These are phyloP conservation scores for Fusarium sp. DNA, from an alignment of 2,329 filamentous ascomycete genomes.

Conservation along the genomic window DNA sequence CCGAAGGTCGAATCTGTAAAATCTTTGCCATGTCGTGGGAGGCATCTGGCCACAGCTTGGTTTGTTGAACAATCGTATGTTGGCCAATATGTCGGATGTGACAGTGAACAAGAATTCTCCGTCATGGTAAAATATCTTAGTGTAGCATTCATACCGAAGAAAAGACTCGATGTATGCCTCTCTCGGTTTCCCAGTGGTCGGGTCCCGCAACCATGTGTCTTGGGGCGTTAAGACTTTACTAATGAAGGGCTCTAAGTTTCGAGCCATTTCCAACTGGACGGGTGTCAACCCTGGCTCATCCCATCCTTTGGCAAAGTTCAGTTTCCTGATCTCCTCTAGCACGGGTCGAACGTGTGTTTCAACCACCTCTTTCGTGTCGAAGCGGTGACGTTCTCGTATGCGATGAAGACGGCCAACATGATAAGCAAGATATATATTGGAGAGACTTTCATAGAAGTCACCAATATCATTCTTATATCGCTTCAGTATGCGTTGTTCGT, in stretches of 20 bases:
- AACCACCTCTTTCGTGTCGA: background rate
- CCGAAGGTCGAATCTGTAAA: background rate
- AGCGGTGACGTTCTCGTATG: background rate
- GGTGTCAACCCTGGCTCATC: background rate
- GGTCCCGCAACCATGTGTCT: no score
- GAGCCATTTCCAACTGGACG: background rate
- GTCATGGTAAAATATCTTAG: background rate
- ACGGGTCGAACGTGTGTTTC: background rate
- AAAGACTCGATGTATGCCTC: background rate
- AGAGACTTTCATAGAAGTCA: background rate
- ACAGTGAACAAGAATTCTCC: background rate
- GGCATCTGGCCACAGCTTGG: background rate
- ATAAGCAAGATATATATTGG: background rate
- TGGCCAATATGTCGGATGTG: background rate
- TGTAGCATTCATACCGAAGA: background rate
- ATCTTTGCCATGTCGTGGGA: background rate
- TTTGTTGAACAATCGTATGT: background rate
- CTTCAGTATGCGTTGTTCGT: background rate
- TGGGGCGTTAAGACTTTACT: no score
- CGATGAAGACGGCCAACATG: background rate
- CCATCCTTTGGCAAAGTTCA: background rate
- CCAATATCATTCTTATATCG: background rate
- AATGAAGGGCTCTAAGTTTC: background rate
- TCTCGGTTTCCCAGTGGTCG: rapidly evolving
- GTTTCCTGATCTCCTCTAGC: background rate